Evolutionary conservation across 371 early-diverging fungal genomes (phyloP), one percentile per base, ranked within the genome.

Genomic region (Lichtheimia ramosa): DNA sequence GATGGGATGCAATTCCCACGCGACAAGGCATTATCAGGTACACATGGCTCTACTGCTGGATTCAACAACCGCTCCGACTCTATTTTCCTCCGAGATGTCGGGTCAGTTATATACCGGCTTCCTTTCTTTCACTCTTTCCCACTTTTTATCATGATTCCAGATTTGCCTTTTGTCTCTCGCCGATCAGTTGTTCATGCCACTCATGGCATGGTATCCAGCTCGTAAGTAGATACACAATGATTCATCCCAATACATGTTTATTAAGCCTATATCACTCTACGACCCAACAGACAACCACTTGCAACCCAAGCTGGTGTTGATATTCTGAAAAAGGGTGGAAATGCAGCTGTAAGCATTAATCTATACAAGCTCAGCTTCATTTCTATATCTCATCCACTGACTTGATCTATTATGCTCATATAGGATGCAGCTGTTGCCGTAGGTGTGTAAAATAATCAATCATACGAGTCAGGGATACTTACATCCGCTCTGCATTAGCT

Each of bases 361-460:
- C n/a, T 48, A 43, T 18, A 34, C 34, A 34, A 34, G 34, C 34
- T 34, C 34, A 34, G 34, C 34, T 25, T 25, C 2, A 2, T 2
- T 10, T 10, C 8, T 34, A 10, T 8, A 34, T 34, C 13, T 46
- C n/a, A 16, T 23, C 51, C 13, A 61, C 39, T 53, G 15, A 10
- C 24, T 42, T 51, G 10, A 43, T 41, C 15, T 23, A 34, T 27
- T 34, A 8, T 10, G 43, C 15, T 48, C 21, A 51, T n/a, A 3
- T 62, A 84, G 85, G 85, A 95, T 81, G 94, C 95, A 16, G 94
- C 94, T 39, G 80, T 96, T 25, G 92, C 94, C 34, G 82, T 84
- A 16, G 79, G 84, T 69, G 65, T 62, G 50, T 43, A 5, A 34
- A 5, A 21, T 53, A 24, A 59, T 49, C n/a, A 5, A 13, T 25